A percentile compares a stretch with the other conserved stretches of the same genome.
These are phyloP conservation scores for Eucommia ulmoides DNA, from an alignment of 257 asterid species.

Conservation along the genomic window DNA sequence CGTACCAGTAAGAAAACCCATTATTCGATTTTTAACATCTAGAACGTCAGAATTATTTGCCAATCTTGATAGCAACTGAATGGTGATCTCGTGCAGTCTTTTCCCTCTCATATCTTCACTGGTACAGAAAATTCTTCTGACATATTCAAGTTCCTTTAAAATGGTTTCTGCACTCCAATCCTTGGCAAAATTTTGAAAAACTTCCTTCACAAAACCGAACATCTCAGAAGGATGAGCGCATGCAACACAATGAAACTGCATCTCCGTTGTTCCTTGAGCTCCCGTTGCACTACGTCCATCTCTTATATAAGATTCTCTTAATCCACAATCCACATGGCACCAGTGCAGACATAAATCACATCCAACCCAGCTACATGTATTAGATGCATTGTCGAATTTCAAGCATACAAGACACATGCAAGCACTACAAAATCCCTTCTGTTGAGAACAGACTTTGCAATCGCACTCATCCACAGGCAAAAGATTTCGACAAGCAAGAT, in stretches of 20 bases:
- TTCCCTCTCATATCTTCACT: conserved; percentile 84
- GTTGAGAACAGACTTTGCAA: conserved; percentile 65
- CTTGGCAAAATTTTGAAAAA: conserved; percentile 69
- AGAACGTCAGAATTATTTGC: conserved; percentile 47
- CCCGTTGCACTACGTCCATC: conserved; percentile 63
- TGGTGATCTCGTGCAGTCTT: conserved; percentile 49
- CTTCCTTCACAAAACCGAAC: conserved; percentile 98
- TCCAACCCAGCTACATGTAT: conserved; percentile 99
- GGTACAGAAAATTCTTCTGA: conserved; percentile 52
- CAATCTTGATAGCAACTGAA: conserved; percentile 52
- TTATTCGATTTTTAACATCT: conserved; percentile 45
- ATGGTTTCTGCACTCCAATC: conserved; percentile 81
- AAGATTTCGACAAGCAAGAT: conserved; percentile 56
- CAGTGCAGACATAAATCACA: conserved; percentile 95
- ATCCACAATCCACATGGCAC: conserved; percentile 98
- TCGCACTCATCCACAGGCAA: conserved; percentile 90
- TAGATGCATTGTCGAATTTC: conserved; percentile 85
- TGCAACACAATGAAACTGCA: conserved; percentile 98
- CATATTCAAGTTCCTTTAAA: conserved; percentile 70
- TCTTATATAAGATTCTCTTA: conserved; percentile 68
- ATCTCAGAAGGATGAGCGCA: conserved; percentile 96
- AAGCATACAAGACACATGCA: conserved; percentile 98
- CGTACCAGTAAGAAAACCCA: conserved; percentile 62
- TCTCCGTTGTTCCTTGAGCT: conserved; percentile 56
- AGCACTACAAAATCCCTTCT: conserved; percentile 79